Conservation (phyloP, 305 asterid species). For the Caryopteris hybrid region DNA sequence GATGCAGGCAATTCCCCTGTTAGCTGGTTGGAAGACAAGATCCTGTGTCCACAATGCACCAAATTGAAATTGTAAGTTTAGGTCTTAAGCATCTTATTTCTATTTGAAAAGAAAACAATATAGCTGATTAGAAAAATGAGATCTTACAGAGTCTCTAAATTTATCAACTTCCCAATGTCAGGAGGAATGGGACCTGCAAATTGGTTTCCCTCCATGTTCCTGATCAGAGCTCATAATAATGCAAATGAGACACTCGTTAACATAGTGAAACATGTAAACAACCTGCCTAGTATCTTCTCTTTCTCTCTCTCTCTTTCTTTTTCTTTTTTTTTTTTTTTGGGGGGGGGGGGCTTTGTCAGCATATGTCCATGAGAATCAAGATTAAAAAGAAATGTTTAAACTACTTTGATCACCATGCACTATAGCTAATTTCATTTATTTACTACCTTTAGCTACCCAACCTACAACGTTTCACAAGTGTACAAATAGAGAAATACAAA, state of each 20-base stretch:
- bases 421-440: not conserved
- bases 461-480: not conserved
- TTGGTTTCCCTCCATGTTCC: conserved; percentile 84
- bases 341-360: not conserved
- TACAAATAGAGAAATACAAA: conserved; percentile 14
- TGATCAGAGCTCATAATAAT: conserved; percentile 29
- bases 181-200: conserved; percentile 77
- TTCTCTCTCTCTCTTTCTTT: too few relatives aligned
- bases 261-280: too few relatives aligned
- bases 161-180: conserved; percentile 55
- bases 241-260: not conserved
- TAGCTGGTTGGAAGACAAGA: conserved; percentile 74
- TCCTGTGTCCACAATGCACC: conserved; percentile 39
- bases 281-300: too few relatives aligned
- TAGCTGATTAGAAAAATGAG: conserved; percentile 3
- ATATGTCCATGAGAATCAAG: not conserved
- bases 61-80: conserved; percentile 7
- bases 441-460: conserved; percentile 4
- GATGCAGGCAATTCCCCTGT: conserved; percentile 63
- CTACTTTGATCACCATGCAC: too few relatives aligned
- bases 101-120: not conserved
- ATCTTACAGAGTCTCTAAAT: conserved; percentile 70
- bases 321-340: too few relatives aligned
- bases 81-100: conserved; percentile 1
- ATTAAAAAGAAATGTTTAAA: not conserved